phyloP scores from a whole-genome alignment of 306 rosid species.

The Lagenaria siceraria region DNA sequence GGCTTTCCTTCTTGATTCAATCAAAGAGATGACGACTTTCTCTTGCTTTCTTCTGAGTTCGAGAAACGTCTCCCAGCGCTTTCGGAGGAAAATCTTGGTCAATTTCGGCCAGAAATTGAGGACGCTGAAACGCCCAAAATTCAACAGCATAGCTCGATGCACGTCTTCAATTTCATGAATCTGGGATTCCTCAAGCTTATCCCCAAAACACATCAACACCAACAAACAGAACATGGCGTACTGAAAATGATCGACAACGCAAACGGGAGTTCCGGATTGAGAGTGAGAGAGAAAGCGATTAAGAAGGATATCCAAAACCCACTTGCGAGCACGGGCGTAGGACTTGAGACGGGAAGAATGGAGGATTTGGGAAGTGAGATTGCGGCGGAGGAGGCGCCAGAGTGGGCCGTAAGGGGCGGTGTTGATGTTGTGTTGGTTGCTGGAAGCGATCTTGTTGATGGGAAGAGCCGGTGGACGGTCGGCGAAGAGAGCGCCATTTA shows the following conservation, averaged over 20 bases:
- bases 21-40: background rate
- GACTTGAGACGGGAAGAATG: background rate
- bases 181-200: background rate
- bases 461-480: background rate
- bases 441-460: background rate
- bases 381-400: constrained; percentile 10
- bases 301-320: constrained; percentile 7
- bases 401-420: background rate
- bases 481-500: background rate
- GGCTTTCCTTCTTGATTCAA: background rate
- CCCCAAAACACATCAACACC: constrained; percentile 6
- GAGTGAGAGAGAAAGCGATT: background rate
- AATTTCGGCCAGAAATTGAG: constrained; percentile 3
- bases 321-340: background rate
- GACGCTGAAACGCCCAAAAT: background rate
- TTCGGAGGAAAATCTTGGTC: background rate
- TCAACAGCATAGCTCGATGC: background rate
- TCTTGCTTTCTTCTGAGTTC: background rate
- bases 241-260: background rate
- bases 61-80: background rate
- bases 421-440: constrained; percentile 1
- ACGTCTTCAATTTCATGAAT: background rate
- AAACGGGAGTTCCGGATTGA: background rate
- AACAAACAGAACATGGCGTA: constrained; percentile 5
- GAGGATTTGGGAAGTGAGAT: constrained; percentile 4